Percentiles rank a stretch among this genome's conserved stretches.
Conservation (phyloP, 2,329 filamentous ascomycete genomes). For the Cladosporium sphaerospermum region DNA sequence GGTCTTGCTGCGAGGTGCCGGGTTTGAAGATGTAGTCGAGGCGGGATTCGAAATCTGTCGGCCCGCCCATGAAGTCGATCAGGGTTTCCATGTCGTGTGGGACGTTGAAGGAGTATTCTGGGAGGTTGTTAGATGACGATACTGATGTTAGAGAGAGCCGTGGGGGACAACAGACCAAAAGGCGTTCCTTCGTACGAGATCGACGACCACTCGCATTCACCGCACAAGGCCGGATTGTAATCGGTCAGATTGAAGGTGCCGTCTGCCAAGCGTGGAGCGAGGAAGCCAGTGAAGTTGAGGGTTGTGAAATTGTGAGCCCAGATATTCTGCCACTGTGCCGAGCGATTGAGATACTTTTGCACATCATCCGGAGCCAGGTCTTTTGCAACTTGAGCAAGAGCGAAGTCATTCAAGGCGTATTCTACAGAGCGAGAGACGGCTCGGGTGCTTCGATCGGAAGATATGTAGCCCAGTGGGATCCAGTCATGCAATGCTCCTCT, state of each 20-base stretch:
- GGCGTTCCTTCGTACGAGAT: conserved; percentile 39
- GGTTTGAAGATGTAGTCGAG: conserved; percentile 39
- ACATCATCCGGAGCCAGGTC: conserved; percentile 36
- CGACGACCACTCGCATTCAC: conserved; percentile 36
- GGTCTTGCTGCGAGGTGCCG: conserved; percentile 29
- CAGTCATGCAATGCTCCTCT: conserved; percentile 39
- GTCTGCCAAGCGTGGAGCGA: conserved; percentile 22
- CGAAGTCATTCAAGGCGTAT: conserved; percentile 40
- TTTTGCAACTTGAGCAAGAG: conserved; percentile 36
- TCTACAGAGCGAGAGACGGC: conserved; percentile 38
- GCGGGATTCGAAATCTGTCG: conserved; percentile 32
- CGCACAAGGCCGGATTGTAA: conserved; percentile 39
- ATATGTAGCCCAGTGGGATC: conserved; percentile 38
- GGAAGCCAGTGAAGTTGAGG: conserved; percentile 31
- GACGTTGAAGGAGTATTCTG: conserved; percentile 39
- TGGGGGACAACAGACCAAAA: conserved; percentile 19
- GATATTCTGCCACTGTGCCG: conserved; percentile 37
- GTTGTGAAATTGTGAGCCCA: conserved; percentile 34
- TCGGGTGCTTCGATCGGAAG: conserved; percentile 31
- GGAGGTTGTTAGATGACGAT: background rate
- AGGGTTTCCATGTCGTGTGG: conserved; percentile 38
- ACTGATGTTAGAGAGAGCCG: background rate
- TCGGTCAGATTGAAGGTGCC: conserved; percentile 27
- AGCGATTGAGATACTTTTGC: conserved; percentile 33
- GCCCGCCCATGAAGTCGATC: conserved; percentile 39